Evolutionary conservation across 305 asterid genomes (phyloP), one percentile per base, ranked within the genome.

Genomic region (Fraxinus albicans): DNA sequence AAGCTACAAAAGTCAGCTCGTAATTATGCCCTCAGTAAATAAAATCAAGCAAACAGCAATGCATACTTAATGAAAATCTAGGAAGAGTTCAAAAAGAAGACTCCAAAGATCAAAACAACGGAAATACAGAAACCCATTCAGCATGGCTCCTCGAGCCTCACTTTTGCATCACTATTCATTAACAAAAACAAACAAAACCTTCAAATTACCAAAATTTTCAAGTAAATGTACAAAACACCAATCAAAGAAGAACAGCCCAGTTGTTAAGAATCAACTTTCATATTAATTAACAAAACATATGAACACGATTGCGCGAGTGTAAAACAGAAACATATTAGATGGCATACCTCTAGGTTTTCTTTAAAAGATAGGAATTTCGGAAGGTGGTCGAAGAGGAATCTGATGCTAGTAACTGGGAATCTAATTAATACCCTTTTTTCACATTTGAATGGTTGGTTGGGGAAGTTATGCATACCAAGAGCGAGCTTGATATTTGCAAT

Each of bases 391-490:
- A 60, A 81, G 86, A 81, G 83, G 81, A 86, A 82, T 79, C 72
- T 17, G 83, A 82, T 84, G 80, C 82, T 76, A 72, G 82, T 63
- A 81, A 65, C 83, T 67, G 82, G 5, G 79, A 79, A 82, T 80
- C 78, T 76, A 47, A 9, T 0, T 65, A 65, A 36, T 36, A 36
- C 42, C 5, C 4, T 7, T 60, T 19, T 60, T 21, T 21, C 70
- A 23, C 33, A 60, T 60, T 60, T 8, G 72, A 23, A 58, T 58
- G 23, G 69, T 15, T 21, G 42, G 42, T n/a, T 5, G 8, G 4
- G 40, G 86, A 44, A 73, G 29, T 65, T 85, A 60, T 7, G 70
- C 70, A n/a, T 8, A 60, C 70, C 9, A 19, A 60, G 4, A n/a
- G 29, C 27, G 27, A 25, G 27, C 27, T 85, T 81, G 78, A 79